Conservation (phyloP, 1,284 basidiomycete species). For the Gymnopus androsaceus region DNA sequence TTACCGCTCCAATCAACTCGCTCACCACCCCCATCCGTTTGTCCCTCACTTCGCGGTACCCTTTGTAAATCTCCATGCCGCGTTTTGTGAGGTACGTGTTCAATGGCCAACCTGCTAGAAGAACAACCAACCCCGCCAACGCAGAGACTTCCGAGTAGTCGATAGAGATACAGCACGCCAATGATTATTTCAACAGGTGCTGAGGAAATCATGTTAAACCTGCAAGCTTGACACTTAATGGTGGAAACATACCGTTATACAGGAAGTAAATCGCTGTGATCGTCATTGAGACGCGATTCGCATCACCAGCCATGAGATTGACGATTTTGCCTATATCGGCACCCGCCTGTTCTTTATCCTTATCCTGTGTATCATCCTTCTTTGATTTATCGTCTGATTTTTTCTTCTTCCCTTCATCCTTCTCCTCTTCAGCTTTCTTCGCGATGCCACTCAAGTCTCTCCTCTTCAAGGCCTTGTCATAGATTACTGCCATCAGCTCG, state of each 20-base stretch:
- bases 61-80: constrained; percentile 72
- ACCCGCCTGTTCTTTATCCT: constrained; percentile 46
- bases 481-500: constrained; percentile 81
- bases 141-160: constrained; percentile 83
- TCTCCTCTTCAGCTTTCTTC: constrained; percentile 51
- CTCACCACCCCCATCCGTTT: constrained; percentile 85
- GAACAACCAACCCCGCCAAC: constrained; percentile 82
- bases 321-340: constrained; percentile 80
- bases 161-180: constrained; percentile 77
- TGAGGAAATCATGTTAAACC: constrained; percentile 15
- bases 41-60: constrained; percentile 74
- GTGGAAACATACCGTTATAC: constrained; percentile 52
- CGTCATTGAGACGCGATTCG: constrained; percentile 56
- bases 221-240: background rate
- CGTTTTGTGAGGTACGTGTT: constrained; percentile 67
- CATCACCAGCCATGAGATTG: constrained; percentile 75
- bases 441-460: constrained; percentile 83
- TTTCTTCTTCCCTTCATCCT: constrained; percentile 36
- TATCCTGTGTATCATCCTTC: constrained; percentile 52
- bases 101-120: constrained; percentile 74
- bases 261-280: constrained; percentile 59
- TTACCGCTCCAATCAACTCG: constrained; percentile 77
- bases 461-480: constrained; percentile 86
- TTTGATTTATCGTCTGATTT: constrained; percentile 16
- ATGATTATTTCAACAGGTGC: constrained; percentile 83